A percentile compares a stretch with the other conserved stretches of the same genome.
Conservation (phyloP, 2,329 filamentous ascomycete species). For the Trichoderma atrobrunneum region DNA sequence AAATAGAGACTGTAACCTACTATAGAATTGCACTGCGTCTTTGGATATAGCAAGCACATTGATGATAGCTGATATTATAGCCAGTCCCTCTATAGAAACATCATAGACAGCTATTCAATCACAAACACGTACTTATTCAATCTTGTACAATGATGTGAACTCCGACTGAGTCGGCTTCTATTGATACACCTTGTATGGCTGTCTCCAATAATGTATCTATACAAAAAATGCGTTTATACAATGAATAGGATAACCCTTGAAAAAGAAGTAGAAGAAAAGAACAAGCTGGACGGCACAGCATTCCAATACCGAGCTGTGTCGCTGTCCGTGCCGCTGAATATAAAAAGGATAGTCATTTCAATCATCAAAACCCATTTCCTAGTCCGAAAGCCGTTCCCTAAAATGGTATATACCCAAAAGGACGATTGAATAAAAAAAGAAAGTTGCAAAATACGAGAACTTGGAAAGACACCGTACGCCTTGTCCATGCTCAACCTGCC, state of each 20-base stretch:
- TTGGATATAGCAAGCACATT: not conserved
- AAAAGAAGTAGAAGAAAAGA: not conserved
- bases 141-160: not conserved
- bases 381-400: not conserved
- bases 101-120: not conserved
- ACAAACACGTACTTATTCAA: not conserved
- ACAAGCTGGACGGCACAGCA: not conserved
- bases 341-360: not conserved
- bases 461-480: not conserved
- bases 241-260: not conserved
- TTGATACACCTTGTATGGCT: not conserved
- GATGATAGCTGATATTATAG: not conserved
- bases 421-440: not conserved
- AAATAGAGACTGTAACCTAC: not conserved
- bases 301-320: not conserved
- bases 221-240: not conserved
- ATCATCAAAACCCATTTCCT: conserved; percentile 1
- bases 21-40: not conserved
- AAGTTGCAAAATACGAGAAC: not conserved
- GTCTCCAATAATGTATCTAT: not conserved
- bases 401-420: conserved; percentile 5
- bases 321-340: not conserved
- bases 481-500: not conserved
- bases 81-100: not conserved
- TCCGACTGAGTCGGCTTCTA: not conserved